Conservation (phyloP, 352 stramenopile species). For the Globisporangium okanoganense region DNA sequence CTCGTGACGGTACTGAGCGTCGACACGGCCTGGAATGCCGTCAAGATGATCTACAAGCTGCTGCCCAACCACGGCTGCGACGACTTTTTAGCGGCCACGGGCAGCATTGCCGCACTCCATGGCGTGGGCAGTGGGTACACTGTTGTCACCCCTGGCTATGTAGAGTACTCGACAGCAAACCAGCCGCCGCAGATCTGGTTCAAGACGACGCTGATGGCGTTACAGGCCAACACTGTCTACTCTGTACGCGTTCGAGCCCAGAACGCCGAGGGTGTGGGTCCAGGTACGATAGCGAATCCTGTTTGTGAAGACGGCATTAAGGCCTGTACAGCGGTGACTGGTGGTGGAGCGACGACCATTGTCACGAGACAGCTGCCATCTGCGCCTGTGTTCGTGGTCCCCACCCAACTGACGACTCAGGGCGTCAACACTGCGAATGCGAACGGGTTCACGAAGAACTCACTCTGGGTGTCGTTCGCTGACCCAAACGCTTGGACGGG, state of each 20-base stretch:
- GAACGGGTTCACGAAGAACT: constrained; percentile 61
- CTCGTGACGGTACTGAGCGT: constrained; percentile 42
- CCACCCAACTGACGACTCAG: constrained; percentile 36
- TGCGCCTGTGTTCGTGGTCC: constrained; percentile 37
- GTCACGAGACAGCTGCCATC: constrained; percentile 62
- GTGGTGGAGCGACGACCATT: constrained; percentile 17
- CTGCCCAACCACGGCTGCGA: constrained; percentile 61
- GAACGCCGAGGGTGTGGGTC: constrained; percentile 82
- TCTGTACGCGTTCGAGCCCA: constrained; percentile 76
- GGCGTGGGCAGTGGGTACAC: constrained; percentile 39
- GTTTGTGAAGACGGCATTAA: constrained; percentile 86
- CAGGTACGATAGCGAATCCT: constrained; percentile 56
- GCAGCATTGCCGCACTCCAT: constrained; percentile 48
- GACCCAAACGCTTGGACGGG: constrained; percentile 71
- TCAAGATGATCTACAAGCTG: constrained; percentile 40
- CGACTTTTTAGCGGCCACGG: constrained; percentile 28
- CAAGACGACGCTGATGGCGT: constrained; percentile 21
- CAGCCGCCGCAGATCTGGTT: constrained; percentile 16
- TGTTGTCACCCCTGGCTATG: constrained; percentile 19
- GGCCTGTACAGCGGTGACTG: constrained; percentile 43
- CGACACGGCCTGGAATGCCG: constrained; percentile 30
- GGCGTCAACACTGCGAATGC: constrained; percentile 35
- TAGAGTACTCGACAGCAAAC: constrained; percentile 1
- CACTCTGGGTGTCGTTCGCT: constrained; percentile 51
- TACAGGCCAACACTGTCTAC: constrained; percentile 64